Base-by-base conservation (phyloP, 2,329 filamentous ascomycete species). In the Zymoseptoria passerinii region DNA sequence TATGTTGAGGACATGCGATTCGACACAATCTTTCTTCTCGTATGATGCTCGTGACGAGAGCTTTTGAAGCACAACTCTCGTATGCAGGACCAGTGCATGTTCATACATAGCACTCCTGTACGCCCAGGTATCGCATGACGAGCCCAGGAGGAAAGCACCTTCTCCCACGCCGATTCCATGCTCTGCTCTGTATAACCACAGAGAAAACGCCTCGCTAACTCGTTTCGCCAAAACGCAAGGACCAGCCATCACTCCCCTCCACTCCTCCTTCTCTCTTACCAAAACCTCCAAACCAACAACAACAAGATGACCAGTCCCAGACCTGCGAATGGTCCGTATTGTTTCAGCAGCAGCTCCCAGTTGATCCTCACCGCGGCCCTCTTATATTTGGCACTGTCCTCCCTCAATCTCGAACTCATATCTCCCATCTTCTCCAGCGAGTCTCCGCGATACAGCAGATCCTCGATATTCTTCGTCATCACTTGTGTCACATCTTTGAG, bases 401-500 rank as follows among this genome's bases (percentile, higher is more conserved):
- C 94, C 63, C 90, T 81, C 72, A 99, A 76, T 62, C 92, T 80
- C 58, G 85, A 88, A 52, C 60, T 63, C 64, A 66, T 66, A 50
- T 66, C 64, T 44, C 64, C 92, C 94, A 99, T 99, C 69, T 91
- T 84, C 77, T 99, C 94, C 66, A 99, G 77, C 69, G 87, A 94
- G 73, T 99, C 94, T 28, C 94, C 94, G 62, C 95, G 81, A 73
- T 99, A 99, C 55, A 99, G 79, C 71, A 99, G 78, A 74, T 99
- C 94, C 80, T 99, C 94, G 67, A 99, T 97, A 75, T 99, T 99
- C 83, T 97, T 97, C 57, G 92, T 97, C 95, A 99, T 99, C 71
- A 99, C 92, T 77, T 96, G 92, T 1, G 94, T 97, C 57, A 99
- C 95, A 75, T 97, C 94, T 73, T 92, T 88, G 65, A 99, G 83